These are phyloP conservation scores for Oligophagozyma castellii DNA, from an alignment of 1,139 yeast species.

Conservation along the genomic window DNA sequence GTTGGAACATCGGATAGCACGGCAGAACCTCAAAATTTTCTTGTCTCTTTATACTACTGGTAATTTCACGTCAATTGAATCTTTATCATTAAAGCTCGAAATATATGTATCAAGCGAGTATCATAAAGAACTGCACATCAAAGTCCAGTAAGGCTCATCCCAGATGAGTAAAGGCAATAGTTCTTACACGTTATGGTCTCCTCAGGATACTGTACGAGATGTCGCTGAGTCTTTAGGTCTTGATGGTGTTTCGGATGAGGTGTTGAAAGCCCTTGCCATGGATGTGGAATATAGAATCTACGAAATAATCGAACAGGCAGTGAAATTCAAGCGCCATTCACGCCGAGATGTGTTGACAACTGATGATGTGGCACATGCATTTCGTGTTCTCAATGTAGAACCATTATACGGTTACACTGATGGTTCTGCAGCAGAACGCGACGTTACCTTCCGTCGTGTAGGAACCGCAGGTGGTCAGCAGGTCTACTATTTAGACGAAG, in stretches of 20 bases:
- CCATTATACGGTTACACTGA: conserved; percentile 61
- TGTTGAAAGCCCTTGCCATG: conserved; percentile 91
- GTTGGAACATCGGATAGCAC: no score
- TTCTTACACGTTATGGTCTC: conserved; percentile 95
- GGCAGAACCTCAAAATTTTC: no score
- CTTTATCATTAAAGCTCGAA: no score
- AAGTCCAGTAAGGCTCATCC: no score
- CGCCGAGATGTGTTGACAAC: conserved; percentile 75
- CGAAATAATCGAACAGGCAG: conserved; percentile 89
- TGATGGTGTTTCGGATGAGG: conserved; percentile 70
- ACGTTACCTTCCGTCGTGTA: conserved; percentile 29
- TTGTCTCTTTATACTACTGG: no score
- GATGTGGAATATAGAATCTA: conserved; percentile 95
- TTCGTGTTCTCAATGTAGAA: conserved; percentile 78
- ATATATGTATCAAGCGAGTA: no score
- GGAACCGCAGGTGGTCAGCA: conserved; percentile 40
- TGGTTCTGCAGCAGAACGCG: conserved; percentile 17
- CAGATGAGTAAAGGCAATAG: conserved; percentile 7
- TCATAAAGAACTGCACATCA: no score
- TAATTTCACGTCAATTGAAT: no score
- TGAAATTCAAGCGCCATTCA: conserved; percentile 90
- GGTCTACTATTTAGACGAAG: conserved; percentile 77
- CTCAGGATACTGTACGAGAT: conserved; percentile 91
- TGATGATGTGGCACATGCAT: conserved; percentile 66
- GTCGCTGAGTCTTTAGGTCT: conserved; percentile 89